phyloP scores from a whole-genome alignment of 495 filamentous ascomycete species.

The Penicillium pancosmium region DNA sequence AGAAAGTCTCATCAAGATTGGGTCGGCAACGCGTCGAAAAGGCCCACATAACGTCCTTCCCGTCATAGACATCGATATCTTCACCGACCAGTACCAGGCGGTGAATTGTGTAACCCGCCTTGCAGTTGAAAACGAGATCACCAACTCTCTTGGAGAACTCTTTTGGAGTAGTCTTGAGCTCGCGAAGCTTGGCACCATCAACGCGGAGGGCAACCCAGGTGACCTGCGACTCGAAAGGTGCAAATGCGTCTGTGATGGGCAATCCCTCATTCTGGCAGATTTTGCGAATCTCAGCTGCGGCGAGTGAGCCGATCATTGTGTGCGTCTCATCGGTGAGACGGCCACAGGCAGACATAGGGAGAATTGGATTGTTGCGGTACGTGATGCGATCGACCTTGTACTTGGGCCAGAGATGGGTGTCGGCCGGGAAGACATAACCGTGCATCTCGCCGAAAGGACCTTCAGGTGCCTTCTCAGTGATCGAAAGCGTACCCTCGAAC shows the following conservation, averaged over 20 bases:
- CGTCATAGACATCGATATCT: slow-evolving; percentile 42
- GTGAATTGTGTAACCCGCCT: slow-evolving; percentile 42
- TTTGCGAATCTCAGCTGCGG: slow-evolving; percentile 42
- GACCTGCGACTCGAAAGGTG: slow-evolving; percentile 44
- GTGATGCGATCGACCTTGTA: slow-evolving; percentile 47
- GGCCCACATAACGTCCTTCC: slow-evolving; percentile 47
- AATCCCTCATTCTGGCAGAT: slow-evolving; percentile 38
- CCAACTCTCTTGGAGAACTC: slow-evolving; percentile 36
- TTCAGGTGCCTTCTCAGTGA: slow-evolving; percentile 34
- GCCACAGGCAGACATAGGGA: slow-evolving; percentile 40
- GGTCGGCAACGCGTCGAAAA: slow-evolving; percentile 45
- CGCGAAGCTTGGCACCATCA: slow-evolving; percentile 34
- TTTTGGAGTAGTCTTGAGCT: slow-evolving; percentile 32
- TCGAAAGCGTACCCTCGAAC: slow-evolving; percentile 42
- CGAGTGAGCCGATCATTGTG: slow-evolving; percentile 42
- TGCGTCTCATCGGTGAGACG: slow-evolving; percentile 42
- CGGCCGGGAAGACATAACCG: slow-evolving; percentile 41
- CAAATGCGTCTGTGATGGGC: slow-evolving; percentile 38
- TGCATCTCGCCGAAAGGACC: slow-evolving; percentile 45
- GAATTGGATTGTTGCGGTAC: slow-evolving; percentile 41
- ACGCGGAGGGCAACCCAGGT: slow-evolving; percentile 44
- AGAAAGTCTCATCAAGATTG: slow-evolving; percentile 38
- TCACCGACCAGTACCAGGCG: slow-evolving; percentile 41
- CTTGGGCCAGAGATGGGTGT: slow-evolving; percentile 26
- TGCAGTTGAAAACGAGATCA: slow-evolving; percentile 39